These are phyloP conservation scores for Hypoxylon cercidicola DNA, from an alignment of 495 filamentous ascomycete genomes.

Conservation along the genomic window DNA sequence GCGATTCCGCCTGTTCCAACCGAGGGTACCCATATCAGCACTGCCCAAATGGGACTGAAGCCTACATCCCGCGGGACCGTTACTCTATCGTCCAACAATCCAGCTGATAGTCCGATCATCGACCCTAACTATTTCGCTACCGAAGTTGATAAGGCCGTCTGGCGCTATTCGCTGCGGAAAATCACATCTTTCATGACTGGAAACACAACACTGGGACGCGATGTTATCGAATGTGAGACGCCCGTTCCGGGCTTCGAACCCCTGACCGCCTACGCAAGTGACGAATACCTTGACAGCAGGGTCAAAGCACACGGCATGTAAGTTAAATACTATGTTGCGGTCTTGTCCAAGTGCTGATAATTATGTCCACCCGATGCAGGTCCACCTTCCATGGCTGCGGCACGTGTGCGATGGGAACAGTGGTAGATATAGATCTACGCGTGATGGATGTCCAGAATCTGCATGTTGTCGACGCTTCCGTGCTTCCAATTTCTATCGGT, in stretches of 20 bases:
- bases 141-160: conserved; percentile 34
- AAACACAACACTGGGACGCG: conserved; percentile 25
- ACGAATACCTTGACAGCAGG: conserved; percentile 34
- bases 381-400: not conserved
- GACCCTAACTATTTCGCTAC: conserved; percentile 58
- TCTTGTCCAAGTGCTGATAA: no score
- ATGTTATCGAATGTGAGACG: conserved; percentile 22
- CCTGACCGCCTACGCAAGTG: conserved; percentile 16
- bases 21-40: conserved; percentile 54
- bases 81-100: conserved; percentile 49
- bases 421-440: no score
- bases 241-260: conserved; percentile 18
- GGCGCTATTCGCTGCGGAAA: conserved; percentile 21
- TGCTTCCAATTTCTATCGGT: conserved; percentile 37
- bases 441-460: no score
- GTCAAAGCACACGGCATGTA: conserved; percentile 18
- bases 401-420: not conserved
- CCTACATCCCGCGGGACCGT: conserved; percentile 57
- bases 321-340: no score
- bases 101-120: conserved; percentile 46
- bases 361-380: no score
- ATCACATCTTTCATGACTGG: conserved; percentile 16
- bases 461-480: conserved; percentile 10
- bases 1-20: conserved; percentile 27
- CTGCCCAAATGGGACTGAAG: conserved; percentile 44